Conservation (phyloP, 106 monocot species). For the Chionographis japonica region DNA sequence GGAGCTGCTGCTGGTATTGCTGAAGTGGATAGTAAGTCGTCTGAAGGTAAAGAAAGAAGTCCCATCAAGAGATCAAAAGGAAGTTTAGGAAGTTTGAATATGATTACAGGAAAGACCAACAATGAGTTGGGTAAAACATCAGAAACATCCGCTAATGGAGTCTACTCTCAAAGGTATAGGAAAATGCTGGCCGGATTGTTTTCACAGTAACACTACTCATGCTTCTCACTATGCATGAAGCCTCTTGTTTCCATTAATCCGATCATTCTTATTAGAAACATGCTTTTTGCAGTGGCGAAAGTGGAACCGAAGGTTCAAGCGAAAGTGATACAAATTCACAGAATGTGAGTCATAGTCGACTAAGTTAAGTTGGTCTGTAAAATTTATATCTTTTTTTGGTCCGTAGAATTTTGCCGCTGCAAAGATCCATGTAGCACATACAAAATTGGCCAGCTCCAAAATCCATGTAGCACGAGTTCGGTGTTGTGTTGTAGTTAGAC, state of each 20-base stretch:
- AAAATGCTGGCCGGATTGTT: not conserved
- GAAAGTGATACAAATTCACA: constrained; percentile 95
- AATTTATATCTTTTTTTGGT: not conserved
- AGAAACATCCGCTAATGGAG: constrained; percentile 71
- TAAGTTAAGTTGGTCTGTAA: not conserved
- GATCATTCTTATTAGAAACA: not conserved
- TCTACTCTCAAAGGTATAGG: constrained; percentile 62
- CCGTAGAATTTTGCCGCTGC: not conserved
- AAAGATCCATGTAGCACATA: not conserved
- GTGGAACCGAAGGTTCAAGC: constrained; percentile 87
- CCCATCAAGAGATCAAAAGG: constrained; percentile 74
- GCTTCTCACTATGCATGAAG: not conserved
- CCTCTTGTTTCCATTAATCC: not conserved
- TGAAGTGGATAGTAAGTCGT: constrained; percentile 60
- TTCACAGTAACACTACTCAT: not conserved
- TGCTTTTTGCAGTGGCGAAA: constrained; percentile 63
- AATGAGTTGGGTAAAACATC: constrained; percentile 68
- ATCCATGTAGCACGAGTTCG: no score
- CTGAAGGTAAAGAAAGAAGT: constrained; percentile 81
- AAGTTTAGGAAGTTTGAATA: constrained; percentile 91
- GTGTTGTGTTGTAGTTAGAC: no score
- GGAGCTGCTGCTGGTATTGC: constrained; percentile 36
- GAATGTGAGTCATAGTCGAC: constrained; percentile 48
- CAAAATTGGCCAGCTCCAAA: no score
- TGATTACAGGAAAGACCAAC: constrained; percentile 75